Evolutionary conservation across 441 rosid genomes (phyloP), one percentile per base, ranked within the genome.

Genomic region (Corymbia citriodora): DNA sequence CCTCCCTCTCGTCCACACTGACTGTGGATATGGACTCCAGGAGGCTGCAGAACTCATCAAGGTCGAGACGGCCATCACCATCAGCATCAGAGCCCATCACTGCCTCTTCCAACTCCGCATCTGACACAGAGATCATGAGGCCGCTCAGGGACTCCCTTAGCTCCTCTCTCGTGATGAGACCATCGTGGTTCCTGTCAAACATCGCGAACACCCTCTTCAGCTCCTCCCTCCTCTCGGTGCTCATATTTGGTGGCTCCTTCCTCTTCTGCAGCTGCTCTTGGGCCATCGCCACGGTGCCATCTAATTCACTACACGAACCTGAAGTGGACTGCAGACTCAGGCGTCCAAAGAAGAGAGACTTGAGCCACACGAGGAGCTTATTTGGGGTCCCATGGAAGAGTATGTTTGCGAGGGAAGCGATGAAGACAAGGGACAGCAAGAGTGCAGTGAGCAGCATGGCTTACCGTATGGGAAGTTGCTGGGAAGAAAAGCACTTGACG

Each of bases 131-230:
- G 59, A 95, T 88, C 88, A 94, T 90, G 13, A 95, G 83, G 88
- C 93, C 94, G 91, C 89, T 91, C 40, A 95, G 45, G 1, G 97
- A 96, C 25, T 95, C 95, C 63, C 82, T 88, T 23, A 96, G 90
- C 87, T 95, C 98, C 65, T 92, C 91, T 93, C 92, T 92, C 7
- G 96, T 93, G 53, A 96, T 94, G 90, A 93, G 94, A 63, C 96
- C 98, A 90, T 96, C 96, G 0, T 95, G 95, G 61, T 95, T 93
- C 86, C 93, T 94, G 90, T 96, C 96, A 23, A 96, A 96, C 36
- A 94, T 95, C 14, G 91, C 91, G 12, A 95, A 96, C 7, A 96
- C 91, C 79, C 93, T 89, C 85, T 88, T 94, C 29, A 87, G 50
- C 10, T 87, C 88, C 1, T 15, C 49, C 52, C n/a, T 40, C 85